Evolutionary conservation across 306 rosid genomes (phyloP), one percentile per base, ranked within the genome.

Genomic region (Begonia peltatifolia): DNA sequence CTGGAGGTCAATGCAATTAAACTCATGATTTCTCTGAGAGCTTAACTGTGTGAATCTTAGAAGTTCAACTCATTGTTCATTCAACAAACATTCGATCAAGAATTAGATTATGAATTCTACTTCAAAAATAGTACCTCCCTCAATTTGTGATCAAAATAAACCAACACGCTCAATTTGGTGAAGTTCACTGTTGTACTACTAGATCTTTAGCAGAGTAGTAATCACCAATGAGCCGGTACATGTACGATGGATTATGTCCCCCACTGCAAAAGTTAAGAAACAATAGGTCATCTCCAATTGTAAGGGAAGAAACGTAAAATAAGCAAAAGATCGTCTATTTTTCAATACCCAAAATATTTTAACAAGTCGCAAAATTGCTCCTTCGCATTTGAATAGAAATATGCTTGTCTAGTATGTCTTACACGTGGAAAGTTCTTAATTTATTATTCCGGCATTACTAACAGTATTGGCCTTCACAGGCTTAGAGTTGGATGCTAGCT

Each of bases 161-260:
- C 53, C 56, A 69, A 52, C 59, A 58, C 66, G 56, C 58, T 85
- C 79, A 83, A 65, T 56, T 71, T 54, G 70, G 57, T 42, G 65
- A 38, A 52, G 80, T 68, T 69, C 83, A 79, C 54, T 63, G 63
- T 68, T 83, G 76, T 56, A 90, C 80, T 62, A 81, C 94, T 71
- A 90, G 79, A 79, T 90, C 99, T 75, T 80, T 88, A 55, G 99
- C 88, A 48, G 96, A 79, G 74, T 90, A 90, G 64, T 86, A 90
- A 58, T 90, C 99, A 14, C 95, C 87, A 9, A 90, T 86, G 30
- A 90, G 99, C 71, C 94, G 84, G 71, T 90, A 86, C 99, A 90
- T 71, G 66, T 90, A 90, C 47, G 99, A 86, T 23, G 99, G 78
- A 66, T 83, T 90, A 67, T 90, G 94, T 69, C 99, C 99, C 61